Evolutionary conservation across 257 asterid species (phyloP), one percentile per base, ranked within the genome.

Genomic region (Marsdenia floribunda): DNA sequence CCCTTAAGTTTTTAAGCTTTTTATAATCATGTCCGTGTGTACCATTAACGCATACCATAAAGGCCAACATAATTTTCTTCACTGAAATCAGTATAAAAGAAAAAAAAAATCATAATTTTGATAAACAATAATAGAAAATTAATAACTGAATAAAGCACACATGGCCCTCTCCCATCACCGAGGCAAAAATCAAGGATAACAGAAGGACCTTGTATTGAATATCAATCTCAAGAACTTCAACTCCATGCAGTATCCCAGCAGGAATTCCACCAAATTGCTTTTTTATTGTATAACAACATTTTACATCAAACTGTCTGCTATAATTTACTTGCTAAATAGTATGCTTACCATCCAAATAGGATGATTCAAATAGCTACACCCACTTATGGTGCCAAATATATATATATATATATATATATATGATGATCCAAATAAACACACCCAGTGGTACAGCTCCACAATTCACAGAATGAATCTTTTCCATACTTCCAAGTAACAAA

Each of bases 381-480:
- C 22, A 40, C 52, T 64, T 54, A 54, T 53, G 57, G 24, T 18
- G 6, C 69, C 55, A 69, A 53, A 26, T 72, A 60, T 61, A 67
- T 68, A 52, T 13, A 26, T n/a, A n/a, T n/a, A n/a, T n/a, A n/a
- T n/a, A n/a, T n/a, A n/a, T 72, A 60, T 61, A 67, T 68, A 52
- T 13, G 63, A 75, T 54, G 46, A 61, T 33, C 71, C 54, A 67
- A 59, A 58, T 9, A 3, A 68, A 57, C 52, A 40, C 35, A 9
- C 24, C 40, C 66, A 49, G 22, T 4, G 16, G 29, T 37, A 61
- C 53, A 72, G 44, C 67, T n/a, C 13, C 35, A 44, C 14, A 54
- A 57, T 38, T 69, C 69, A 65, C 60, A 9, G 18, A 14, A 11
- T 15, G 50, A 49, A 72, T 63, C 33, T 71, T 75, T 46, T 53